Evolutionary conservation across 345 rosid species (phyloP).

Genomic region (Corymbia maculata): DNA sequence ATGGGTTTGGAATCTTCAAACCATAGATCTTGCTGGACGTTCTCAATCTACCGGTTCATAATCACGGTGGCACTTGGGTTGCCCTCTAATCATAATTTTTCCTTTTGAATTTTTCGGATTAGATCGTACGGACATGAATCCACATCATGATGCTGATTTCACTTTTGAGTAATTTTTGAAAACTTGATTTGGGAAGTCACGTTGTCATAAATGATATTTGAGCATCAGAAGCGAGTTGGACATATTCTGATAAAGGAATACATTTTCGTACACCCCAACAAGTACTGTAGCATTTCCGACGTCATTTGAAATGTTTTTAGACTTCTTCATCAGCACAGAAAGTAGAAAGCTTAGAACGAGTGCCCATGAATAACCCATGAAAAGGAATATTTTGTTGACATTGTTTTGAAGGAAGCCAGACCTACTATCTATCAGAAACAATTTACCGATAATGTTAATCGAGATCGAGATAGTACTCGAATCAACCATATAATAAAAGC

Average conservation of each 20-base stretch:
- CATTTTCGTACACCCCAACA: neutral
- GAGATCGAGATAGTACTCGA: neutral
- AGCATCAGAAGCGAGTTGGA: neutral
- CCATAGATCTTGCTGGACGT: neutral
- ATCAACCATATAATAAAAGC: neutral
- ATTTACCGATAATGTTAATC: neutral
- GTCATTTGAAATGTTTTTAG: neutral
- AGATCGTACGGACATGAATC: neutral
- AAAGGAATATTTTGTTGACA: neutral
- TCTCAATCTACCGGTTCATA: neutral
- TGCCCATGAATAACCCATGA: neutral
- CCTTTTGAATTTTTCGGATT: neutral
- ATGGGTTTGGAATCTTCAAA: neutral
- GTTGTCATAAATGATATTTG: neutral
- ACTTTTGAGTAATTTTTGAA: neutral
- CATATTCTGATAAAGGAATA: neutral
- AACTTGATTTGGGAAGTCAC: neutral
- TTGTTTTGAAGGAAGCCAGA: neutral
- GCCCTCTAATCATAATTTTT: neutral
- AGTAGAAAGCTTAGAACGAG: too few species aligned
- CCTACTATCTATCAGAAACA: neutral
- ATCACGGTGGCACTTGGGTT: neutral
- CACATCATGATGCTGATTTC: neutral
- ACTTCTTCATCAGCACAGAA: neutral
- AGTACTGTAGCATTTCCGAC: neutral